Conservation (phyloP, 306 rosid species). For the Cicer yamashitae region DNA sequence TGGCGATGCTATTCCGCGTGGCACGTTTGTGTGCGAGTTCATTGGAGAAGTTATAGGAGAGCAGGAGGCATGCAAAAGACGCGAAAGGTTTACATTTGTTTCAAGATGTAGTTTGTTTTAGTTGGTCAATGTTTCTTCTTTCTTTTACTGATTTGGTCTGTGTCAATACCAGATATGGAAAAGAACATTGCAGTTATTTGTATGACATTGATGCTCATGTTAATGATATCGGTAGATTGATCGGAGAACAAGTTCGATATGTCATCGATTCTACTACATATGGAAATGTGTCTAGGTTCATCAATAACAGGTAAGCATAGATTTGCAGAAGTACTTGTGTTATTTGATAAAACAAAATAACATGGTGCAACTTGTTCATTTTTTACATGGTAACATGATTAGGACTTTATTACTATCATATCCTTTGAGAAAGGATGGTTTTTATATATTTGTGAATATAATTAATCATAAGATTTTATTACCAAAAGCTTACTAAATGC, state of each 20-base stretch:
- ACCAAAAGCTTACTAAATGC: background rate
- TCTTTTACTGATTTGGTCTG: constrained; percentile 26
- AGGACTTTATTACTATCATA: constrained; percentile 5
- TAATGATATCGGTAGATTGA: constrained; percentile 76
- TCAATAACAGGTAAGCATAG: constrained; percentile 72
- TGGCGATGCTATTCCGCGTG: constrained; percentile 75
- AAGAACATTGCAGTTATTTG: constrained; percentile 62
- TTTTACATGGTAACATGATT: constrained; percentile 19
- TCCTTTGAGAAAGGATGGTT: background rate
- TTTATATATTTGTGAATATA: constrained; percentile 7
- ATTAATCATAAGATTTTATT: constrained; percentile 10
- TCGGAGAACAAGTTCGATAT: constrained; percentile 62
- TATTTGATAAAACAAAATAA: constrained; percentile 17
- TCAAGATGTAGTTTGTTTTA: constrained; percentile 33
- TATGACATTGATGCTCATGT: constrained; percentile 62
- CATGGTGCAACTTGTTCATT: background rate
- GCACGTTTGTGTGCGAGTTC: constrained; percentile 83
- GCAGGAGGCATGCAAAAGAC: constrained; percentile 67
- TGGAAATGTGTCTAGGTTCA: constrained; percentile 88
- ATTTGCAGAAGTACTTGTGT: constrained; percentile 7
- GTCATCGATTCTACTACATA: constrained; percentile 71
- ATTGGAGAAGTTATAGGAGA: constrained; percentile 83
- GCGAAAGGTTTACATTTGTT: constrained; percentile 59
- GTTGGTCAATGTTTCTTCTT: constrained; percentile 6
- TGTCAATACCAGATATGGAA: constrained; percentile 58